Evolutionary conservation across 805 yeast genomes (phyloP).

Genomic region (Metschnikowia chrysomelidarum): DNA sequence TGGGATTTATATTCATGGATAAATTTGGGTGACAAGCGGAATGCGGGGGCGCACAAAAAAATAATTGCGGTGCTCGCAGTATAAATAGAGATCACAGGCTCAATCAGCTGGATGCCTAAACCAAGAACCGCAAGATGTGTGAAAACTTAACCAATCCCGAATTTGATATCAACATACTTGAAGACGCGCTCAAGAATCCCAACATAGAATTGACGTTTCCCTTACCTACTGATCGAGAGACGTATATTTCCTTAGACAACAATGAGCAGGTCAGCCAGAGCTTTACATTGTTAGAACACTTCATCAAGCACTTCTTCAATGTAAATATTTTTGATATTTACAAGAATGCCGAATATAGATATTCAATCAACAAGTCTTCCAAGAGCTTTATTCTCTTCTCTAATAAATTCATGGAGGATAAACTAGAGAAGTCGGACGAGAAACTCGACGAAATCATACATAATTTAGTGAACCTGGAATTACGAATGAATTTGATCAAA

Average conservation of each 20-base stretch:
- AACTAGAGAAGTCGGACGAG: constrained; percentile 30
- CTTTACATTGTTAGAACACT: constrained; percentile 29
- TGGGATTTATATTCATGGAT: too few species aligned
- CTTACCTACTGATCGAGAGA: constrained; percentile 35
- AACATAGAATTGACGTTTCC: constrained; percentile 36
- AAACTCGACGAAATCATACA: constrained; percentile 36
- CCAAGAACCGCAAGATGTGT: neutral
- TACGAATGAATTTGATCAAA: constrained; percentile 35
- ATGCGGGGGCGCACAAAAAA: too few species aligned
- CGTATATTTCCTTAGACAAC: constrained; percentile 27
- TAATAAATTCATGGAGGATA: constrained; percentile 31
- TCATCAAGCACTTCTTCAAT: constrained; percentile 30
- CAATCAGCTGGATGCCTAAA: neutral
- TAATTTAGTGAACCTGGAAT: constrained; percentile 35
- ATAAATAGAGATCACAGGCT: too few species aligned
- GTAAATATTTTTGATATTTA: constrained; percentile 31
- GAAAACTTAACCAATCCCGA: constrained; percentile 12
- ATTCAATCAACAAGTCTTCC: constrained; percentile 32
- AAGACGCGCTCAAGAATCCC: constrained; percentile 31
- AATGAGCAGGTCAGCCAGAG: constrained; percentile 28
- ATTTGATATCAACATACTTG: constrained; percentile 40
- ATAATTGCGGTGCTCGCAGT: too few species aligned
- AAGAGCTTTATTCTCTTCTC: constrained; percentile 28
- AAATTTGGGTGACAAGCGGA: too few species aligned
- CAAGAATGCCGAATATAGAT: constrained; percentile 32